Evolutionary conservation across 2,329 filamentous ascomycete species (phyloP), one percentile per base, ranked within the genome.

Genomic region (Verticillium dahliae): DNA sequence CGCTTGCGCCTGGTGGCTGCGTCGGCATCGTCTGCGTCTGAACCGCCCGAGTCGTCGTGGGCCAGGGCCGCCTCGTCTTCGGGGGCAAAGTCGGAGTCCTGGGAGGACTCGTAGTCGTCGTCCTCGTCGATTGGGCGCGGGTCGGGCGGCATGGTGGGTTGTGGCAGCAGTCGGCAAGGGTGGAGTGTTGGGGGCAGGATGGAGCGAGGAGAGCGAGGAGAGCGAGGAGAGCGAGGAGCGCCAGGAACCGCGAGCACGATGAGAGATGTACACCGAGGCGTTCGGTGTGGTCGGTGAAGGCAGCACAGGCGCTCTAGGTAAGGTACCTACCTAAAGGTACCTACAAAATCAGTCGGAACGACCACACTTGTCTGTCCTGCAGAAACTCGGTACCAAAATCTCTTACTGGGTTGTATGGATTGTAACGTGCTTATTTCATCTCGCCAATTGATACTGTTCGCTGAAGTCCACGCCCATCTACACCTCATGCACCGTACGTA

Each of bases 41-140:
- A 81, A 61, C 82, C 85, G 5, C 83, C 83, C 11, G 76, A 77
- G 5, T 81, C 78, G 0, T 79, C 80, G 14, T 74, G 78, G 15
- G 76, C 80, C 37, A 78, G 78, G n/a, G 74, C 69, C 14, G 69
- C 72, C 41, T 74, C 68, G 34, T 70, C 80, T 56, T 85, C 86
- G n/a, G 84, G 85, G 31, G 86, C 83, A 64, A 91, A 91, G 70
- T 91, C 88, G 10, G 88, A 90, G 70, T 92, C 89, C 66, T 91
- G 86, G 3, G 88, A 87, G 1, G 88, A 90, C 15, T 81, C 84
- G 68, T 91, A 91, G 62, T 85, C 77, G 62, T 84, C 82, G 9
- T 59, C 63, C 27, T 81, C 79, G 59, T 80, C 76, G 57, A 71
- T 69, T 61, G 72, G 66, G 22, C 74, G 71, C n/a, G 39, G 6